phyloP scores from a whole-genome alignment of 1,284 basidiomycete genomes.

The Sanghuangporus weigelae region DNA sequence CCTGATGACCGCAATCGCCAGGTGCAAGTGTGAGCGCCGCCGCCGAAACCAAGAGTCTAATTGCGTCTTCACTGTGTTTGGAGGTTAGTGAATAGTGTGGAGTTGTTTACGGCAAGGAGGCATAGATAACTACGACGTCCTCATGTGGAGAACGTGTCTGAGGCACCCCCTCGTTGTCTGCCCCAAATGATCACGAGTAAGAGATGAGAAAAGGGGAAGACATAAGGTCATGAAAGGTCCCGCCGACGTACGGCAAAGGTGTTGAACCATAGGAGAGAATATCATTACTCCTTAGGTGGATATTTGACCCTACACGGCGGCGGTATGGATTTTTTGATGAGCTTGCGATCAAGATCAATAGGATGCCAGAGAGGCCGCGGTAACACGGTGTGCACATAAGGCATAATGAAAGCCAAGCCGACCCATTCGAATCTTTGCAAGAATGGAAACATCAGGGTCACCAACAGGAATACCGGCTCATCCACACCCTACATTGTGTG shows the following conservation, averaged over 20 bases:
- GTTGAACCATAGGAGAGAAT: background rate
- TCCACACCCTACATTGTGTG: background rate
- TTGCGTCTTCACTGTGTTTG: too few species aligned
- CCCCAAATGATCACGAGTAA: background rate
- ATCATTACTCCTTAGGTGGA: slow-evolving; percentile 3
- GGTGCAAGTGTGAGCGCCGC: too few species aligned
- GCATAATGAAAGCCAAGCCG: background rate
- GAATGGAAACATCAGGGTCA: background rate
- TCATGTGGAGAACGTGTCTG: too few species aligned
- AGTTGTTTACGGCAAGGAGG: too few species aligned
- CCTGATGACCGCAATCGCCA: too few species aligned
- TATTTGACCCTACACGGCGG: background rate
- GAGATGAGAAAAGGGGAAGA: background rate
- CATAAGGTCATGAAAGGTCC: background rate
- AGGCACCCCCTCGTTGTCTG: background rate
- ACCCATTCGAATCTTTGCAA: background rate
- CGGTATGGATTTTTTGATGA: background rate
- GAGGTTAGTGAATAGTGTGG: too few species aligned
- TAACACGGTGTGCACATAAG: background rate
- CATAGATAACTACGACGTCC: too few species aligned
- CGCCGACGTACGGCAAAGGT: background rate
- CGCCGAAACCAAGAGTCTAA: too few species aligned
- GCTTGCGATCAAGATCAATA: background rate
- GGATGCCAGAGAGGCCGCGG: background rate
- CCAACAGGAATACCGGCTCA: background rate